phyloP scores from a whole-genome alignment of 1,139 yeast species.

The Blastobotrys persicus region DNA sequence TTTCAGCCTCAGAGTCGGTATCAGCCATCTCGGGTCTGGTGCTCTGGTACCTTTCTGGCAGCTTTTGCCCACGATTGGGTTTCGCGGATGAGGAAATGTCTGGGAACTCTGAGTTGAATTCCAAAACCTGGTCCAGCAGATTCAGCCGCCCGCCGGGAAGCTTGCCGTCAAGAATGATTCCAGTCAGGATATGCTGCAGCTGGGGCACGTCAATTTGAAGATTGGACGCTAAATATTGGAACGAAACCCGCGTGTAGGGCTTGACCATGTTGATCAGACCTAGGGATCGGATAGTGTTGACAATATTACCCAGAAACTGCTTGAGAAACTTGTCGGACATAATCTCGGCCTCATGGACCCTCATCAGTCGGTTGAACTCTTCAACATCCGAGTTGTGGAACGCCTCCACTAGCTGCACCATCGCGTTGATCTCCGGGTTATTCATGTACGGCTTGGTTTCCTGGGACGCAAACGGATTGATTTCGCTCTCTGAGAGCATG shows the following conservation, averaged over 20 bases:
- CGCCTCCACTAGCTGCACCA: constrained; percentile 40
- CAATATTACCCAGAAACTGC: constrained; percentile 35
- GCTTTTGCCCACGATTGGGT: background rate
- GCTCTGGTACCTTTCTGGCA: constrained; percentile 9
- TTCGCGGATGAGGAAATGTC: background rate
- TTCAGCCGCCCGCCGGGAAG: constrained; percentile 48
- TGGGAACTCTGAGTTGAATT: constrained; percentile 14
- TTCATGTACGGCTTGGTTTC: constrained; percentile 46
- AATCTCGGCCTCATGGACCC: constrained; percentile 29
- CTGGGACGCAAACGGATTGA: constrained; percentile 62
- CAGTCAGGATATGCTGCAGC: constrained; percentile 43
- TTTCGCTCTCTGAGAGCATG: constrained; percentile 58
- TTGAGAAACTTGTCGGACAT: constrained; percentile 32
- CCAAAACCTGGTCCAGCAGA: constrained; percentile 19
- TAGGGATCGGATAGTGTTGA: constrained; percentile 36
- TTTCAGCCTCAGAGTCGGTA: background rate
- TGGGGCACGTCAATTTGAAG: constrained; percentile 33
- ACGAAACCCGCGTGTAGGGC: constrained; percentile 41
- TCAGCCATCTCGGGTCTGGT: background rate
- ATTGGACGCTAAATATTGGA: constrained; percentile 35
- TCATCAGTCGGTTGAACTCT: constrained; percentile 35
- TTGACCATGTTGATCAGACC: constrained; percentile 39
- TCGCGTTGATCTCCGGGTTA: constrained; percentile 39
- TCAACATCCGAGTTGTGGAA: constrained; percentile 42
- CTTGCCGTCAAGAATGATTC: constrained; percentile 47